Evolutionary conservation across 306 rosid species (phyloP).

Genomic region (Hippophae gyantsensis): DNA sequence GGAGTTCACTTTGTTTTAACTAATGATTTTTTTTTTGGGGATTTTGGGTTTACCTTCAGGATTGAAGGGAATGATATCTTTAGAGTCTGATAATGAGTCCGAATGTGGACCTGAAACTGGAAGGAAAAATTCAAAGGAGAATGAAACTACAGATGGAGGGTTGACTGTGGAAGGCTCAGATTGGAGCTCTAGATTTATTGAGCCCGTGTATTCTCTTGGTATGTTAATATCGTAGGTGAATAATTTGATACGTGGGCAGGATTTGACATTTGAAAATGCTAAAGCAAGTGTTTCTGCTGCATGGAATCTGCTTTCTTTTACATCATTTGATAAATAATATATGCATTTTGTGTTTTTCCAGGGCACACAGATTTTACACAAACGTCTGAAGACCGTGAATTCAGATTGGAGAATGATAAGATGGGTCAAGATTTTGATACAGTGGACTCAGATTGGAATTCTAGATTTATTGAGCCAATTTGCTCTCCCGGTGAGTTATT

Average conservation of each 20-base stretch:
- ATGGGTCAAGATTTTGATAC: no score
- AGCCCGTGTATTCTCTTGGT: constrained; percentile 38
- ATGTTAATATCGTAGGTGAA: not conserved
- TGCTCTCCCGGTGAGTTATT: no score
- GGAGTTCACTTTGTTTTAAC: no score
- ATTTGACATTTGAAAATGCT: not conserved
- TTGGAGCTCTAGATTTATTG: constrained; percentile 23
- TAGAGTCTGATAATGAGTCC: constrained; percentile 78
- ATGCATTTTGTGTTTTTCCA: constrained; percentile 15
- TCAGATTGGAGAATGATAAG: no score
- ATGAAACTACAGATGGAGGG: constrained; percentile 23
- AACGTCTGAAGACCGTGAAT: constrained; percentile 14
- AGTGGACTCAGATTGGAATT: no score
- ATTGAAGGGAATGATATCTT: constrained; percentile 55
- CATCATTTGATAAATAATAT: constrained; percentile 7
- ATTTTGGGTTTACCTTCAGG: constrained; percentile 29
- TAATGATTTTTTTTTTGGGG: not conserved
- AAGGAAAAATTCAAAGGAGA: constrained; percentile 21
- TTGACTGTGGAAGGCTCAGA: constrained; percentile 19
- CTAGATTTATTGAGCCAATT: no score
- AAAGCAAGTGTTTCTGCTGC: not conserved
- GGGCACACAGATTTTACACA: constrained; percentile 28
- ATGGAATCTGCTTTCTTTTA: constrained; percentile 9
- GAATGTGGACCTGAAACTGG: constrained; percentile 33
- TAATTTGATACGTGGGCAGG: no score